These are phyloP conservation scores for Puccinellia tenuiflora DNA, from an alignment of 176 grass and related monocot genomes.

Conservation along the genomic window DNA sequence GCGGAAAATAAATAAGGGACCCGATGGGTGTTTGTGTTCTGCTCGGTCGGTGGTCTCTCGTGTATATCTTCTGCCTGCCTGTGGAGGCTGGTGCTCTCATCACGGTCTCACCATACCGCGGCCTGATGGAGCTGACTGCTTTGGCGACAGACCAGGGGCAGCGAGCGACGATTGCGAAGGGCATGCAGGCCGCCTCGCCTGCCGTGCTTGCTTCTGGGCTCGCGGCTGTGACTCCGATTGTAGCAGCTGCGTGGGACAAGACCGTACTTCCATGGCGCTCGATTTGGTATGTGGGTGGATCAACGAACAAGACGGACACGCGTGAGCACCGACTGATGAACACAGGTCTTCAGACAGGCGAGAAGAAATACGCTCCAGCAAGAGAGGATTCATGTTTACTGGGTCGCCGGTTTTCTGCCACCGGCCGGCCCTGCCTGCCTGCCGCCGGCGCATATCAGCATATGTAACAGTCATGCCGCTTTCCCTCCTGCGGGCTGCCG, in stretches of 20 bases:
- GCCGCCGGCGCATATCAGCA: neutral
- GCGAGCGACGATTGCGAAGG: conserved; percentile 18
- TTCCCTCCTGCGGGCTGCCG: neutral
- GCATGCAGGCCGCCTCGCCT: conserved; percentile 34
- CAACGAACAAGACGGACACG: neutral
- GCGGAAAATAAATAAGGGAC: conserved; percentile 31
- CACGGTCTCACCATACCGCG: too few relatives aligned
- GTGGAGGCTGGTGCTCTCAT: neutral
- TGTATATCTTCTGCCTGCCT: neutral
- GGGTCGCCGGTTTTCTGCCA: neutral
- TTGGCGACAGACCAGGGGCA: conserved; percentile 11
- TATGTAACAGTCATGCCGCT: neutral
- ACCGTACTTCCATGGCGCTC: conserved; percentile 2
- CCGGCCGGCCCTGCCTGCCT: too few relatives aligned
- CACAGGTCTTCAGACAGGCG: neutral
- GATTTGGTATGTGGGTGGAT: neutral
- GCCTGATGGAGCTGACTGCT: conserved; percentile 14
- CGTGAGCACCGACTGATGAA: neutral
- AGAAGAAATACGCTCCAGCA: neutral
- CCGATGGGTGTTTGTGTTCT: neutral
- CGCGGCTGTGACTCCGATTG: neutral
- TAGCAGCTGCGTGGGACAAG: neutral
- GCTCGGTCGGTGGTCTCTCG: too few relatives aligned
- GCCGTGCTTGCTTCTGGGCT: neutral
- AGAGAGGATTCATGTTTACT: neutral